phyloP scores from a whole-genome alignment of 257 asterid species.

The Solanum etuberosum region DNA sequence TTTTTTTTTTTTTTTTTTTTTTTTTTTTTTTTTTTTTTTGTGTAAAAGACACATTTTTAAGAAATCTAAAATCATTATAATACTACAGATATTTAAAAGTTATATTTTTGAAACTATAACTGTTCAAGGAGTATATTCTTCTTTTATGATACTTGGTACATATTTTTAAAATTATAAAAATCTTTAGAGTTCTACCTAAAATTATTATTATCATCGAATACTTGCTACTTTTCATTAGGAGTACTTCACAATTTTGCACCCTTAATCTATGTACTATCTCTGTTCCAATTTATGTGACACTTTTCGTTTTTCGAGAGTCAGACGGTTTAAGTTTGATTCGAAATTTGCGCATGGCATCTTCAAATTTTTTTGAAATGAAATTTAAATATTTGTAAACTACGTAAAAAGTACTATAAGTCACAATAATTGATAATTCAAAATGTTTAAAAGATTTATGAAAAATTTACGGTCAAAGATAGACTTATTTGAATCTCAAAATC shows the following conservation, averaged over 20 bases:
- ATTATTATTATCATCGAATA: not conserved
- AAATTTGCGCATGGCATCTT: too few species aligned
- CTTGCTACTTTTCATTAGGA: not conserved
- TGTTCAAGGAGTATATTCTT: not conserved
- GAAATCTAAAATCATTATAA: not conserved
- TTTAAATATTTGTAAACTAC: too few species aligned
- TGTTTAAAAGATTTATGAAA: rapidly evolving
- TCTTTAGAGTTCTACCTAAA: not conserved
- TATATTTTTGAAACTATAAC: not conserved
- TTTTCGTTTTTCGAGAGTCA: too few species aligned
- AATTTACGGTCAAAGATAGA: too few species aligned
- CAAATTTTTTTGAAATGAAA: too few species aligned
- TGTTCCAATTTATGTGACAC: rapidly evolving
- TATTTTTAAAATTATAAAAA: not conserved
- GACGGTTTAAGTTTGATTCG: rapidly evolving
- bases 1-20: too few species aligned
- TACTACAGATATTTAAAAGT: not conserved
- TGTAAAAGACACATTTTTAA: too few species aligned
- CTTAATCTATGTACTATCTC: not conserved
- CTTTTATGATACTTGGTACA: not conserved
- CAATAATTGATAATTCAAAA: too few species aligned
- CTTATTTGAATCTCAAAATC: too few species aligned
- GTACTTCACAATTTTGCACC: not conserved
- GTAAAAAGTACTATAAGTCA: too few species aligned
- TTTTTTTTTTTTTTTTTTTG: too few species aligned